phyloP scores from a whole-genome alignment of 129 eudicot genomes.

The Lonicera japonica region DNA sequence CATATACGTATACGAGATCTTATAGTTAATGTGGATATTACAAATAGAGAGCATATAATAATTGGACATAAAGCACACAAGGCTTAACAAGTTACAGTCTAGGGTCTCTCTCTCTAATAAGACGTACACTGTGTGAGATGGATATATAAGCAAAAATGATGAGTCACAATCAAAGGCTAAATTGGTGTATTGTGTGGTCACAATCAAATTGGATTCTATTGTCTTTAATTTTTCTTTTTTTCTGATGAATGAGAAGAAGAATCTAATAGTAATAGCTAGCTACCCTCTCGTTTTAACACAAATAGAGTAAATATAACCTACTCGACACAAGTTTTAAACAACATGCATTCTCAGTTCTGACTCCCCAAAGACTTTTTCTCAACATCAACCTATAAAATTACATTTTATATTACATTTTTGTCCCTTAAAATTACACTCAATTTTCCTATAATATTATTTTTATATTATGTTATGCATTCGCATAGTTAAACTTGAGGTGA shows the following conservation, averaged over 20 bases:
- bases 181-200: conserved; percentile 21
- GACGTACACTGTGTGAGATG: too few relatives aligned
- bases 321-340: not conserved
- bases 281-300: conserved; percentile 2
- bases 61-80: too few relatives aligned
- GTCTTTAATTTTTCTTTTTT: conserved; percentile 1
- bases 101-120: conserved; percentile 1
- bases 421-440: too few relatives aligned
- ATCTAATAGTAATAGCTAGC: not conserved
- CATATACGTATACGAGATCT: too few relatives aligned
- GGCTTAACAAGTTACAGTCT: conserved; percentile 1
- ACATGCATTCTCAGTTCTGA: not conserved
- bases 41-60: too few relatives aligned
- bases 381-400: too few relatives aligned
- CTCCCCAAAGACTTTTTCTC: not conserved
- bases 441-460: too few relatives aligned
- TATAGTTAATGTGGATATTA: too few relatives aligned
- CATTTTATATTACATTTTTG: too few relatives aligned
- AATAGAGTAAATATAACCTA: conserved; percentile 26
- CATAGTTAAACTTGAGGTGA: too few relatives aligned
- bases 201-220: conserved; percentile 25
- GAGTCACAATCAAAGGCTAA: conserved; percentile 19
- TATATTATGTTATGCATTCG: too few relatives aligned
- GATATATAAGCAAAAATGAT: too few relatives aligned
- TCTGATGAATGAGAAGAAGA: not conserved